Base-by-base conservation (phyloP, 306 rosid genomes). In the Gleditsia sinensis region DNA sequence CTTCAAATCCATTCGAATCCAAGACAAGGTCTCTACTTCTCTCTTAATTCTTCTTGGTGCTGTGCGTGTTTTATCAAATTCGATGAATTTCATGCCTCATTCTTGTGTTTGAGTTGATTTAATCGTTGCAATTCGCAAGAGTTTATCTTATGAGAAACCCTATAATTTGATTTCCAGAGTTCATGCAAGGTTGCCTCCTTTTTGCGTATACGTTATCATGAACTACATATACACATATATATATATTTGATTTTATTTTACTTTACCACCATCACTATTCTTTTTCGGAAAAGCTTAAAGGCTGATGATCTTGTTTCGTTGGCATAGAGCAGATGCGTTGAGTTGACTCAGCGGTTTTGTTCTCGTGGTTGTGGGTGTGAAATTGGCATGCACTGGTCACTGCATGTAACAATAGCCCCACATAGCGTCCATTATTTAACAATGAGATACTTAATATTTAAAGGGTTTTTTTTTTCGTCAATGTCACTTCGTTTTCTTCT, bases 361-460 rank as follows among this genome's bases (percentile, higher is more conserved):
- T 48, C 24, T 48, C 25, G 12, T 12, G 21, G 30, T 17, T 66
- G 25, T 66, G 69, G 53, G 33, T 64, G 21, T 23, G 69, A 39
- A 39, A 12, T 27, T 42, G 39, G 56, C 45, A n/a, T 64, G 9
- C 14, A 2, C 49, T 5, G 51, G 13, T 13, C 13, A 43, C 37
- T 43, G 55, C 71, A 42, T 66, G 71, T 66, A 45, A 67, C 40
- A 66, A 45, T 27, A 45, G 33, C 32, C 57, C 19, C 0, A n/a
- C 27, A 27, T 34, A 48, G 66, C 66, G 17, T 33, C 17, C 12
- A 9, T 46, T 67, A 3, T 67, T 43, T 49, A 32, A 7, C n/a
- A 7, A 20, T 65, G 9, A 25, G 37, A 66, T 45, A 9, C 43
- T 19, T 17, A 28, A 61, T 65, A 17, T 65, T 32, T 32, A 7